phyloP scores from a whole-genome alignment of 345 rosid genomes.

The Rhodamnia rubescens region DNA sequence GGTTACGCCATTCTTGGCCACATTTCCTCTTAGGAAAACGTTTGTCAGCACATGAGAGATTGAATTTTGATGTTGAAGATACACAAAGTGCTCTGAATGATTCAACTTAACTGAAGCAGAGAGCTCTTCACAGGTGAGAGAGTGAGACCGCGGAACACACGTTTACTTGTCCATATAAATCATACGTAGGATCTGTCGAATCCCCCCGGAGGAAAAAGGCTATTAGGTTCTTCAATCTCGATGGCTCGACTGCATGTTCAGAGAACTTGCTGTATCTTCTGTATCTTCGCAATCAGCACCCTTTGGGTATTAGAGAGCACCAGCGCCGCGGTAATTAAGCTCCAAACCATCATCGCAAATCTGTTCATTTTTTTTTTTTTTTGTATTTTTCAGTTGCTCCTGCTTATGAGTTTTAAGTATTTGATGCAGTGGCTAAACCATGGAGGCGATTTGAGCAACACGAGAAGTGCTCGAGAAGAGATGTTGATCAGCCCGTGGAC shows the following conservation, averaged over 20 bases:
- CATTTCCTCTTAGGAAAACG: neutral
- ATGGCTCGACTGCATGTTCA: neutral
- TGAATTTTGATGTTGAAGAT: neutral
- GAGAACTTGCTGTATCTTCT: neutral
- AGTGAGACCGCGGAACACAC: neutral
- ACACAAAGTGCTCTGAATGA: neutral
- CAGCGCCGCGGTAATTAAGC: neutral
- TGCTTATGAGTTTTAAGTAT: neutral
- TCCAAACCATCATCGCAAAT: neutral
- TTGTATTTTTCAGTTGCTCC: neutral
- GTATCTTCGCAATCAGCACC: neutral
- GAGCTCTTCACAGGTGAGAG: neutral
- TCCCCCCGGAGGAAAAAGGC: neutral
- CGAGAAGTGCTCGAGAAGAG: conserved; percentile 14
- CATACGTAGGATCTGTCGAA: neutral
- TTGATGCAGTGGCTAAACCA: conserved; percentile 28
- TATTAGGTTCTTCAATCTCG: neutral
- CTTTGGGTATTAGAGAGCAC: neutral
- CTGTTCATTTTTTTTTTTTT: no score
- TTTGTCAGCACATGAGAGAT: neutral
- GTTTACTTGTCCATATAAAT: neutral
- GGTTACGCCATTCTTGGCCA: neutral
- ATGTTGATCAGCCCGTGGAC: conserved; percentile 11
- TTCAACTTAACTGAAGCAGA: neutral
- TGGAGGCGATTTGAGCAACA: conserved; percentile 18